Evolutionary conservation across 306 rosid species (phyloP).

Genomic region (Cicer pinnatifidum): DNA sequence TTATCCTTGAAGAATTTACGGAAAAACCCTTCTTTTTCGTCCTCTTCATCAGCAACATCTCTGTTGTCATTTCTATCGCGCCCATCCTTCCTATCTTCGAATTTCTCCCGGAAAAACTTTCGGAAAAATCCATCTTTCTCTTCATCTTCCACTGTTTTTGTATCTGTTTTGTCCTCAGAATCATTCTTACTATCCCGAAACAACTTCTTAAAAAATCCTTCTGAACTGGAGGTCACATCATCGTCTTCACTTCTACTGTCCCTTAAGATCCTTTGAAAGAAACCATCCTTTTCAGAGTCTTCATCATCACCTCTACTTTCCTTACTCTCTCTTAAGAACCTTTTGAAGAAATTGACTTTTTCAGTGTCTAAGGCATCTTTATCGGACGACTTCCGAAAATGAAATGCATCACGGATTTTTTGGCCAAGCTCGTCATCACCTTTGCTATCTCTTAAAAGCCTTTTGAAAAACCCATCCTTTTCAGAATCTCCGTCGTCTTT

Average conservation of each 20-base stretch:
- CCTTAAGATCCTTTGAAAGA: conserved; percentile 77
- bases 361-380: conserved; percentile 79
- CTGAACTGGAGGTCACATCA: conserved; percentile 79
- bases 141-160: conserved; percentile 73
- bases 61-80: conserved; percentile 53
- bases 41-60: conserved; percentile 66
- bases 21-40: conserved; percentile 90
- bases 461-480: conserved; percentile 95
- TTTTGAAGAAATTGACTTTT: conserved; percentile 84
- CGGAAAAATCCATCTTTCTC: conserved; percentile 88
- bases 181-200: conserved; percentile 92
- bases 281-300: conserved; percentile 81
- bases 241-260: conserved; percentile 75
- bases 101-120: conserved; percentile 80
- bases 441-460: conserved; percentile 84
- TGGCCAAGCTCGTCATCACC: conserved; percentile 82
- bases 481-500: conserved; percentile 84
- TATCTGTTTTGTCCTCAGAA: conserved; percentile 58
- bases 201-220: conserved; percentile 84
- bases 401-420: conserved; percentile 76
- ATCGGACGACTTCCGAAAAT: conserved; percentile 78
- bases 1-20: conserved; percentile 77
- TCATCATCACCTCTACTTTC: conserved; percentile 58
- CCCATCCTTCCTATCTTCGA: conserved; percentile 79
- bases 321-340: conserved; percentile 74